phyloP scores from a whole-genome alignment of 805 yeast genomes.

The Metschnikowia similis region DNA sequence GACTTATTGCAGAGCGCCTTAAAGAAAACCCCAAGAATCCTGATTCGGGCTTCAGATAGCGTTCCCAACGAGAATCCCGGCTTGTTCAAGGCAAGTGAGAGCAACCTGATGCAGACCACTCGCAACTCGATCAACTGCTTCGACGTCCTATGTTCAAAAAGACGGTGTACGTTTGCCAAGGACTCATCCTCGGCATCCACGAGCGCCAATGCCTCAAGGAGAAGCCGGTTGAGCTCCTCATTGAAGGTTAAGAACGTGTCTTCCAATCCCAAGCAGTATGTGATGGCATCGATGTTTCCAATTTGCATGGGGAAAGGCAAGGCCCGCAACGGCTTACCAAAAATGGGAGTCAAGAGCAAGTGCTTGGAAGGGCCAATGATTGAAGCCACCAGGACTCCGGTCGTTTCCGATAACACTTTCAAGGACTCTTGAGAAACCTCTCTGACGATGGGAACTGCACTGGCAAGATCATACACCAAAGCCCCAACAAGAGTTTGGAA shows the following conservation, averaged over 20 bases:
- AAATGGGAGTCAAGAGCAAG: slow-evolving; percentile 83
- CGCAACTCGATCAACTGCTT: slow-evolving; percentile 84
- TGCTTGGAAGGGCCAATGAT: slow-evolving; percentile 81
- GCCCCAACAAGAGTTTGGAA: slow-evolving; percentile 83
- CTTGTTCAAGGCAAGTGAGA: slow-evolving; percentile 78
- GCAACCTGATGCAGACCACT: slow-evolving; percentile 80
- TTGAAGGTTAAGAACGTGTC: slow-evolving; percentile 79
- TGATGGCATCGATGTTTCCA: slow-evolving; percentile 96
- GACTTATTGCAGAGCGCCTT: slow-evolving; percentile 86
- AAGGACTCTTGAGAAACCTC: slow-evolving; percentile 75
- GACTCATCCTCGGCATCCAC: slow-evolving; percentile 99
- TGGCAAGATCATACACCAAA: slow-evolving; percentile 86
- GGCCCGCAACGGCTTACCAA: slow-evolving; percentile 95
- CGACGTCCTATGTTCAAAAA: slow-evolving; percentile 81
- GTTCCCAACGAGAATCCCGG: slow-evolving; percentile 78
- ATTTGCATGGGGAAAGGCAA: slow-evolving; percentile 98
- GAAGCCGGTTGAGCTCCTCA: slow-evolving; percentile 80
- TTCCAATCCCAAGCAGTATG: slow-evolving; percentile 79
- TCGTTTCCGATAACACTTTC: slow-evolving; percentile 61
- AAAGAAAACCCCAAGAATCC: slow-evolving; percentile 90
- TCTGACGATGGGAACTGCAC: slow-evolving; percentile 79
- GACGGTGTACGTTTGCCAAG: slow-evolving; percentile 78
- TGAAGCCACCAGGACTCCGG: slow-evolving; percentile 64
- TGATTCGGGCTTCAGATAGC: slow-evolving; percentile 71
- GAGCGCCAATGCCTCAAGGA: slow-evolving; percentile 86